A percentile compares a stretch with the other conserved stretches of the same genome.
Evolutionary conservation across 202 grass and related monocot species (phyloP).

Genomic region (Brachypodium distachyon): DNA sequence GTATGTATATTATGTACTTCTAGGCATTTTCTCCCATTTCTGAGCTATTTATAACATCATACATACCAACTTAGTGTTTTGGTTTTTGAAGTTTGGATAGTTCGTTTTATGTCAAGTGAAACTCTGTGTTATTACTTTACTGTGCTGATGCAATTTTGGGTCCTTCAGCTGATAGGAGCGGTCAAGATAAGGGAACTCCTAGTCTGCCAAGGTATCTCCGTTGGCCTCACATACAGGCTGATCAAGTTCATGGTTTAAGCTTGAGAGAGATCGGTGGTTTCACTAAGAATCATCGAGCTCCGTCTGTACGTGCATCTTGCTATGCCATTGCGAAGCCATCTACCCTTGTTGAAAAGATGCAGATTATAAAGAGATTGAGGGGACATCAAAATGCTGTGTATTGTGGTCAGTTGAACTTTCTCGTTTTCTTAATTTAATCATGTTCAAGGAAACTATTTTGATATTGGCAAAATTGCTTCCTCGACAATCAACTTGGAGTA

Average conservation of each 20-base stretch:
- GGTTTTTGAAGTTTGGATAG: not conserved
- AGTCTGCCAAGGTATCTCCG: slow-evolving; percentile 66
- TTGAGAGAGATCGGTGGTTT: slow-evolving; percentile 98
- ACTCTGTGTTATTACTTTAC: not conserved
- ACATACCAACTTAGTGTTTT: not conserved
- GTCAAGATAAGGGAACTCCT: slow-evolving; percentile 36
- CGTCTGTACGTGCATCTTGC: slow-evolving; percentile 86
- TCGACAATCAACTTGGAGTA: not conserved
- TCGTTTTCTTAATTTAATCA: slow-evolving; percentile 1
- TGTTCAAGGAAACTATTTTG: not conserved
- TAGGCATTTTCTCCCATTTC: not conserved
- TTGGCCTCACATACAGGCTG: slow-evolving; percentile 93
- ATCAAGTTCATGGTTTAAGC: slow-evolving; percentile 85
- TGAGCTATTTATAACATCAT: slow-evolving; percentile 9
- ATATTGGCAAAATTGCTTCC: not conserved
- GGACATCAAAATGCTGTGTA: slow-evolving; percentile 98
- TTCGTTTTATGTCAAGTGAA: not conserved
- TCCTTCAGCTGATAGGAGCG: slow-evolving; percentile 62
- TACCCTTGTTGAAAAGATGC: slow-evolving; percentile 97
- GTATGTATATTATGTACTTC: slow-evolving; percentile 38
- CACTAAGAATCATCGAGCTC: slow-evolving; percentile 74
- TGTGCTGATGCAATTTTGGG: not conserved
- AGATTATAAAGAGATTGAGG: slow-evolving; percentile 88
- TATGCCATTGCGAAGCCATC: slow-evolving; percentile 96
- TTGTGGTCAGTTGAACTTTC: slow-evolving; percentile 62